Evolutionary conservation across 352 stramenopile genomes (phyloP), one percentile per base, ranked within the genome.

Genomic region (Globisporangium radiosum): DNA sequence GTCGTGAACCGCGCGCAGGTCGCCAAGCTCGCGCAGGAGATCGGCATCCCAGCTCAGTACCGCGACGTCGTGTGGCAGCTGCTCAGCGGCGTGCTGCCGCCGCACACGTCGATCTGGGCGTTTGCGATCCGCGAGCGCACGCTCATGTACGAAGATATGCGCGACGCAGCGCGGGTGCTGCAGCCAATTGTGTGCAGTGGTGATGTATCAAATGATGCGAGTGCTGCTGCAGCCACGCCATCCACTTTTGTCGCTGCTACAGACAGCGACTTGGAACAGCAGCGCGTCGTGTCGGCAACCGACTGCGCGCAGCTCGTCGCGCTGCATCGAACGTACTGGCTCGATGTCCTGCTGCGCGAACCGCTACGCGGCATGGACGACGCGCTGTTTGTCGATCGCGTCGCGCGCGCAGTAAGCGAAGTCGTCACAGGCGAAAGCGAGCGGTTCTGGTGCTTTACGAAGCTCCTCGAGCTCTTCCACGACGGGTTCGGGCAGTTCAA

Each of bases 381-480:
- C 57, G 25, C 59, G 3, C 52, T 63, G 7, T 81, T 72, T n/a
- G 47, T 82, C 10, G 38, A 69, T n/a, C 52, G 51, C 2, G 62
- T 87, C 7, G 69, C 71, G 37, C 53, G 65, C 37, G 65, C 70
- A 7, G 69, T 85, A 25, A 78, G 63, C 53, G 66, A 78, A 17
- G 75, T 82, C 15, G 45, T 87, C 39, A 52, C 54, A 14, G 55
- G 64, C 11, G 65, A 74, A 33, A 54, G 66, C 5, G 76, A 90
- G 51, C 78, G 80, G 37, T 94, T 92, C 50, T 94, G 84, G 84
- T 87, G 81, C 58, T 76, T 85, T 33, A 58, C 69, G n/a, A 68
- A 74, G 25, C 63, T 90, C 43, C 50, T 92, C 10, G 73, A 87
- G 50, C 52, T 87, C 13, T 74, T 91, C 15, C 63, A 82, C 39